Conservation (phyloP, 2,329 filamentous ascomycete genomes). For the Triangularia verruculosa region DNA sequence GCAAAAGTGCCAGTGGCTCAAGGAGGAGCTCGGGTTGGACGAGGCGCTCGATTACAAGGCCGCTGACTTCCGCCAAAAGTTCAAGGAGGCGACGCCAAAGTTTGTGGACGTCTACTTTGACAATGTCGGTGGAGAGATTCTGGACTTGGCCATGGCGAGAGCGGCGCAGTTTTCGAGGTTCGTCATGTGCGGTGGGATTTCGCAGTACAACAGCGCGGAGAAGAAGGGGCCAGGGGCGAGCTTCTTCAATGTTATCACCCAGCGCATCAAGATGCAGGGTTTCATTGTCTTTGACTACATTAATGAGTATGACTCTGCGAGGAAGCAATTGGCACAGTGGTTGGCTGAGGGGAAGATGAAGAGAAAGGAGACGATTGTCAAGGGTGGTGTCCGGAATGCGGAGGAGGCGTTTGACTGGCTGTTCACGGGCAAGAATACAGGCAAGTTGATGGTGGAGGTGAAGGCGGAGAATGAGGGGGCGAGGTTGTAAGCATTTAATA, state of each 20-base stretch:
- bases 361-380: constrained; percentile 67
- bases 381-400: constrained; percentile 63
- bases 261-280: constrained; percentile 61
- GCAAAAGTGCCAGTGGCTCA: constrained; percentile 56
- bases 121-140: constrained; percentile 66
- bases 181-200: constrained; percentile 69
- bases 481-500: constrained; percentile 19
- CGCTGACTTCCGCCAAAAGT: constrained; percentile 47
- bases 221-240: constrained; percentile 54
- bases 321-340: constrained; percentile 63
- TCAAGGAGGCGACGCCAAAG: constrained; percentile 51
- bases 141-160: constrained; percentile 62
- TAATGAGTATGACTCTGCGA: constrained; percentile 55
- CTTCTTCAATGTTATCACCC: constrained; percentile 30
- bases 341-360: constrained; percentile 69
- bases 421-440: constrained; percentile 68
- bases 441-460: constrained; percentile 28
- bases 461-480: constrained; percentile 23
- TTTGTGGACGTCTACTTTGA: constrained; percentile 69
- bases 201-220: constrained; percentile 61
- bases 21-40: constrained; percentile 53
- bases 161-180: constrained; percentile 63
- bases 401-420: constrained; percentile 62
- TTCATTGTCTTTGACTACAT: constrained; percentile 72
- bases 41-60: constrained; percentile 57